These are phyloP conservation scores for Stellera chamaejasme DNA, from an alignment of 345 rosid genomes.

Conservation along the genomic window DNA sequence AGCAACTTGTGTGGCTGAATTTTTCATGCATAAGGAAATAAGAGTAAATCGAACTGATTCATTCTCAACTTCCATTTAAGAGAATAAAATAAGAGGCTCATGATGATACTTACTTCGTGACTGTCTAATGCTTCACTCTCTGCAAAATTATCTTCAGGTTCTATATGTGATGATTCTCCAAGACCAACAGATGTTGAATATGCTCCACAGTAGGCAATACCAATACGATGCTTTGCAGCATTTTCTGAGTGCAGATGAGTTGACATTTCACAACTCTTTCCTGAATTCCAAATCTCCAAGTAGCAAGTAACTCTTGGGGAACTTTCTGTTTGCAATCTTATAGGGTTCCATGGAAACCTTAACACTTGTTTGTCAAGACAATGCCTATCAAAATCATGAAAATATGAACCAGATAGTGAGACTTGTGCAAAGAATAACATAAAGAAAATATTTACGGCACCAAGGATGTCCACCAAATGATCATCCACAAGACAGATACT, in stretches of 20 bases:
- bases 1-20: not conserved
- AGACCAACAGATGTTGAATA: conserved; percentile 30
- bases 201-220: conserved; percentile 28
- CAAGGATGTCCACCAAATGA: too few relatives aligned
- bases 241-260: conserved; percentile 18
- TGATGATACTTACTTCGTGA: conserved; percentile 48
- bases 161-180: conserved; percentile 36
- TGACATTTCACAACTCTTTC: conserved; percentile 16
- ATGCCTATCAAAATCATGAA: conserved; percentile 17
- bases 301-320: conserved; percentile 13
- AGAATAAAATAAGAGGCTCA: not conserved
- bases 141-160: conserved; percentile 17
- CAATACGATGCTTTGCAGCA: conserved; percentile 20
- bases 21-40: not conserved
- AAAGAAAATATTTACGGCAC: too few relatives aligned
- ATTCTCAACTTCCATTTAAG: not conserved
- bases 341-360: conserved; percentile 32
- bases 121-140: conserved; percentile 41
- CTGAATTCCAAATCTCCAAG: conserved; percentile 10
- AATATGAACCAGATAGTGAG: not conserved
- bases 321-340: conserved; percentile 18
- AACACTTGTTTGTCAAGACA: conserved; percentile 32
- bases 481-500: too few relatives aligned
- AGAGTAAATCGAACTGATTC: not conserved
- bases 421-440: too few relatives aligned